These are phyloP conservation scores for Tetrahymena malaccensis DNA, from an alignment of 73 alveolate genomes.

Conservation along the genomic window DNA sequence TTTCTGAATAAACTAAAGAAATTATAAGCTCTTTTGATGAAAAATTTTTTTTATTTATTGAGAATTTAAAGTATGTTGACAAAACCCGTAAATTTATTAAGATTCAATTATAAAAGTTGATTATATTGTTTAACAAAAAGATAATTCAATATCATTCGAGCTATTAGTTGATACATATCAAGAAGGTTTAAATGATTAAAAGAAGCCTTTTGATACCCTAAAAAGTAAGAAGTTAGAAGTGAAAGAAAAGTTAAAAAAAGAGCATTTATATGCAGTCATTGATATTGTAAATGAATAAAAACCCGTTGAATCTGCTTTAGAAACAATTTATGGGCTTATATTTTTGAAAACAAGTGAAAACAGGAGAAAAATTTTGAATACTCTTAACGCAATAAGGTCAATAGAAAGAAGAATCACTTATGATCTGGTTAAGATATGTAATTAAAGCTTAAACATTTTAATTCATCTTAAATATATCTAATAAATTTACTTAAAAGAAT, in stretches of 20 bases:
- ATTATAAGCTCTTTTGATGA: neutral
- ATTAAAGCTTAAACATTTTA: neutral
- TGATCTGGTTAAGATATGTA: neutral
- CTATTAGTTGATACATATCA: neutral
- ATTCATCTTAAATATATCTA: too few species aligned
- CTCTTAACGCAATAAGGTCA: neutral
- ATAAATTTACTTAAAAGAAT: too few species aligned
- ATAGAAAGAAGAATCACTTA: neutral
- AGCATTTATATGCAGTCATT: neutral
- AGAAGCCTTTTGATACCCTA: neutral
- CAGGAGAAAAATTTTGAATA: neutral
- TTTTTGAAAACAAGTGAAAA: neutral
- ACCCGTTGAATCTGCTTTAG: neutral
- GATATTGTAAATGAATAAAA: neutral
- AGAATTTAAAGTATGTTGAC: neutral
- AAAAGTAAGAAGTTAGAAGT: neutral
- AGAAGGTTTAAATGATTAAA: neutral
- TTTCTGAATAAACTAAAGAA: neutral
- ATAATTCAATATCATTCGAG: neutral
- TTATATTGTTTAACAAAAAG: neutral
- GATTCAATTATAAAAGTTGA: neutral
- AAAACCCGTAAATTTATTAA: neutral
- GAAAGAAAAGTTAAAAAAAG: neutral
- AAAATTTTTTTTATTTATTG: neutral
- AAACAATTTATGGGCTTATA: neutral